Percentiles rank a stretch among this genome's conserved stretches.
Evolutionary conservation across 768 basidiomycete genomes (phyloP).

Genomic region (Kwoniella dendrophila): DNA sequence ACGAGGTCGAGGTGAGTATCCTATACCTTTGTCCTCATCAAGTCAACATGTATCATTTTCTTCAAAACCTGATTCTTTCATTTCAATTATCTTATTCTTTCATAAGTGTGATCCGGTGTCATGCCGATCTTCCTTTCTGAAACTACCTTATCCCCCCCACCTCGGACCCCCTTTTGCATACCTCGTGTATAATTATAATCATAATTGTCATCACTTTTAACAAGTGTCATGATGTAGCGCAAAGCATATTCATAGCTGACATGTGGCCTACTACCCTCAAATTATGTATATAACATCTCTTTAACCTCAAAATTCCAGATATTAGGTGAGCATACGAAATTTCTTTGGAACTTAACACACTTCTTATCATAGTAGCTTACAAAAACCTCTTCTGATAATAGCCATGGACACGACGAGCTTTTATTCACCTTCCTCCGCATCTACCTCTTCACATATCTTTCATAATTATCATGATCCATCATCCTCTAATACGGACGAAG

Average conservation of each 20-base stretch:
- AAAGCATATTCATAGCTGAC: too few species aligned
- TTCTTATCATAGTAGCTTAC: background rate
- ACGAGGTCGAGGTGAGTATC: conserved; percentile 5
- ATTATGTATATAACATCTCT: too few species aligned
- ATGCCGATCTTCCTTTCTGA: background rate
- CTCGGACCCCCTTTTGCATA: background rate
- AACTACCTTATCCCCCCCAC: background rate
- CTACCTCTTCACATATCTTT: background rate
- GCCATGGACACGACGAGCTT: conserved; percentile 3
- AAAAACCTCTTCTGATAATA: background rate
- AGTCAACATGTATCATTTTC: too few species aligned
- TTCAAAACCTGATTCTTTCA: too few species aligned
- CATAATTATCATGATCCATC: background rate
- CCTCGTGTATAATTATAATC: background rate
- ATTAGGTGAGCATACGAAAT: too few species aligned
- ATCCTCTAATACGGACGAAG: background rate
- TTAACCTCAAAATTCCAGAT: too few species aligned
- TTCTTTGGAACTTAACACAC: too few species aligned
- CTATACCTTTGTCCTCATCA: background rate
- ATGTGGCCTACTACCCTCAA: too few species aligned
- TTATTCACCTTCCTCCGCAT: conserved; percentile 5
- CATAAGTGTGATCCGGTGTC: background rate
- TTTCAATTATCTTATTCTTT: too few species aligned
- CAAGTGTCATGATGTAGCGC: background rate
- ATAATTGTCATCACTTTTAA: background rate